Evolutionary conservation across 148 eudicot genomes (phyloP), one percentile per base, ranked within the genome.

Genomic region (Bassia scoparia): DNA sequence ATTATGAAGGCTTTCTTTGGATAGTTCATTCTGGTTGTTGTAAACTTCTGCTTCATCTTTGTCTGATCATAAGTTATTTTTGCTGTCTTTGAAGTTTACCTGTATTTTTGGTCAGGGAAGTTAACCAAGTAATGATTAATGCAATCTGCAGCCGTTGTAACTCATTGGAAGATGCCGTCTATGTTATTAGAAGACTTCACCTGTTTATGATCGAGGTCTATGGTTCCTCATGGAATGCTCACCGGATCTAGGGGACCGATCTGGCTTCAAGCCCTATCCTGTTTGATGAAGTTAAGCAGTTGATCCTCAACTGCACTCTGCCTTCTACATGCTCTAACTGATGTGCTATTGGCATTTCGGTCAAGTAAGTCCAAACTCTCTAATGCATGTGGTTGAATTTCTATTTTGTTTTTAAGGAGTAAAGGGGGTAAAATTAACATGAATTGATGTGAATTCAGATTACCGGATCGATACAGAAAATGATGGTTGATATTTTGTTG

Each of bases 331-430:
- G 96, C 98, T 76, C 83, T 95, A 81, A 95, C 98, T 72, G 98
- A 95, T 81, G 87, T 95, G 80, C 84, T 91, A 58, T n/a, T 95
- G 98, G 98, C 96, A 95, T 80, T 91, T 95, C 79, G 96, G 93
- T 60, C 98, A 95, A 87, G 98, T 91, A 88, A 76, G 77, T 67
- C n/a, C 73, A 48, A 53, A 23, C 43, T 63, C n/a, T 41, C 27
- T 61, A 46, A n/a, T 73, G 72, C 34, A 21, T 55, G 35, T 44
- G n/a, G 3, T 66, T 37, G 26, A 23, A n/a, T n/a, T n/a, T 46
- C 43, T 41, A n/a, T 61, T 72, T 52, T 52, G 56, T 7, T 46
- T 11, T 44, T 29, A n/a, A n/a, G n/a, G n/a, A 21, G 15, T 46
- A 30, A 24, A n/a, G 26, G 20, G 60, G 41, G 18, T n/a, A 21